Evolutionary conservation across 2,329 filamentous ascomycete species (phyloP).

Genomic region (Dryadomyces quercivorus): DNA sequence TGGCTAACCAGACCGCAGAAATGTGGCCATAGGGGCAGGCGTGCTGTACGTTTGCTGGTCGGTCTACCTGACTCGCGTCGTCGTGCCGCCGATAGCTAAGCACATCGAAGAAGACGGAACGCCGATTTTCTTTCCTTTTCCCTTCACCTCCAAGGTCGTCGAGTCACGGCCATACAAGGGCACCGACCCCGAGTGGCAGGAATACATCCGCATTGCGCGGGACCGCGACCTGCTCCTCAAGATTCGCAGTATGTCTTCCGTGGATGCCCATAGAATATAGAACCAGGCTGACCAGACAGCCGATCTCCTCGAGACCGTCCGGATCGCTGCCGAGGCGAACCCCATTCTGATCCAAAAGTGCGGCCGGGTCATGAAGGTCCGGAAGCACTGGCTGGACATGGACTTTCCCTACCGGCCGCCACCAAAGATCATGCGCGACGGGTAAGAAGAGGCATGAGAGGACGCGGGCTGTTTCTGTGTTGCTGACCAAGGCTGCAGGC

Average conservation of each 20-base stretch:
- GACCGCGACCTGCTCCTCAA: slow-evolving; percentile 33
- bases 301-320: slow-evolving; percentile 31
- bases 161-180: slow-evolving; percentile 38
- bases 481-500: not conserved
- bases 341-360: slow-evolving; percentile 28
- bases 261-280: too few relatives aligned
- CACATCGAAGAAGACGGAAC: slow-evolving; percentile 19
- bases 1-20: too few relatives aligned
- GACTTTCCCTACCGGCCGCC: slow-evolving; percentile 47
- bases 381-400: slow-evolving; percentile 47
- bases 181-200: slow-evolving; percentile 50
- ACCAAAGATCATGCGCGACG: slow-evolving; percentile 44
- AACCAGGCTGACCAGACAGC: slow-evolving; percentile 19
- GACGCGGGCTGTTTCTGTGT: not conserved
- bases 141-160: slow-evolving; percentile 40
- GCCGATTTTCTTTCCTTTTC: slow-evolving; percentile 48
- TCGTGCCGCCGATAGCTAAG: slow-evolving; percentile 27
- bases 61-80: slow-evolving; percentile 28
- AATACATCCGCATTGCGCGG: slow-evolving; percentile 45
- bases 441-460: slow-evolving; percentile 28
- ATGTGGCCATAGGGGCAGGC: slow-evolving; percentile 9
- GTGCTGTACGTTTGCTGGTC: slow-evolving; percentile 12
- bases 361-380: slow-evolving; percentile 35
- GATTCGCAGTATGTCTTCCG: slow-evolving; percentile 28
- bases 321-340: slow-evolving; percentile 28